Conservation (phyloP, 1,139 yeast genomes). For the Meyerozyma carpophila region DNA sequence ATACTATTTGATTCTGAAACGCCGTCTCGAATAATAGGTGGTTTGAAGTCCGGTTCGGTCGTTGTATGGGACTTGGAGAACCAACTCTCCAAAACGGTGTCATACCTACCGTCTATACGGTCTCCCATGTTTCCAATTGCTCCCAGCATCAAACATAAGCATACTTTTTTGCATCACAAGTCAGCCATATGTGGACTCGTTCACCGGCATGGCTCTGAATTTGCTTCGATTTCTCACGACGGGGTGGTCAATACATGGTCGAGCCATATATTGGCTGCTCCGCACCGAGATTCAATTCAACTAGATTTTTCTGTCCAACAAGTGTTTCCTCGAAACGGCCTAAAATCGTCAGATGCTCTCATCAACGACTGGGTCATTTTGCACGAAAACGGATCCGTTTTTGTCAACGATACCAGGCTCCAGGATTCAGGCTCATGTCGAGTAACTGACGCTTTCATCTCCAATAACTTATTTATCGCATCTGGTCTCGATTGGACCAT, state of each 20-base stretch:
- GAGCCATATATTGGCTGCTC: conserved; percentile 29
- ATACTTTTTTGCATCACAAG: conserved; percentile 1
- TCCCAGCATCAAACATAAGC: background rate
- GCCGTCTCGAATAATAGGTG: conserved; percentile 29
- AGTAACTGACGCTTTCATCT: conserved; percentile 3
- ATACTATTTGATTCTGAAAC: conserved; percentile 33
- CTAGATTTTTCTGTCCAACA: conserved; percentile 6
- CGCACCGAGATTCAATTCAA: conserved; percentile 18
- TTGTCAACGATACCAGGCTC: background rate
- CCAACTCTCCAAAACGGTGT: conserved; percentile 9
- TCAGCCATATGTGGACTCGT: conserved; percentile 1
- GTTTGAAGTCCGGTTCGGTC: conserved; percentile 30
- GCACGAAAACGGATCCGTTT: background rate
- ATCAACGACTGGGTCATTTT: background rate
- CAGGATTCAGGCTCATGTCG: conserved; percentile 7
- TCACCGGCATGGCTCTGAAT: conserved; percentile 7
- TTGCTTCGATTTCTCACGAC: conserved; percentile 26
- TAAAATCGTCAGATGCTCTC: background rate
- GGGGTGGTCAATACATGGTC: conserved; percentile 40
- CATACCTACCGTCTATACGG: conserved; percentile 24
- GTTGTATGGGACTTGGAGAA: conserved; percentile 35
- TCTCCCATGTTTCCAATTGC: conserved; percentile 18
- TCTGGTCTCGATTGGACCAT: background rate
- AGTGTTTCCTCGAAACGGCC: background rate
- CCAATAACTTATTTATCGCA: background rate